Evolutionary conservation across 441 rosid species (phyloP).

Genomic region (Pelargonium australe): DNA sequence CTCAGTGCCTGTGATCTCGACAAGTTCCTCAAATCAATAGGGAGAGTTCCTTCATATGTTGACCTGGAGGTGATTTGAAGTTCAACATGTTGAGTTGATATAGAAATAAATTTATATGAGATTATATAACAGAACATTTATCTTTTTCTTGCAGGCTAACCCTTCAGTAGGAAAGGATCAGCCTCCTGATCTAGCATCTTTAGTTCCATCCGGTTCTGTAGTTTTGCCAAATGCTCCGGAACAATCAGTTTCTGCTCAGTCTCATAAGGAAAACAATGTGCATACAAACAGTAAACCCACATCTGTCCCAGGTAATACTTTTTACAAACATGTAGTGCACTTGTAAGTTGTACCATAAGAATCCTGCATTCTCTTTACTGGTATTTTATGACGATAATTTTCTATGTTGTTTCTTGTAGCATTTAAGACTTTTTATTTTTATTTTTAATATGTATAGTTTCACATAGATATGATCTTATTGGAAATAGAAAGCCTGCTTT

Average conservation of each 20-base stretch:
- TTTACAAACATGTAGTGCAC: not conserved
- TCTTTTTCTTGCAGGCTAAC: constrained; percentile 45
- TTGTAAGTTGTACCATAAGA: not conserved
- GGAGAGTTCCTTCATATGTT: constrained; percentile 52
- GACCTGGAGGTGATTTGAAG: constrained; percentile 58
- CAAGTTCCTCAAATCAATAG: constrained; percentile 63
- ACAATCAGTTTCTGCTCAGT: constrained; percentile 28
- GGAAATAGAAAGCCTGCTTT: too few species aligned
- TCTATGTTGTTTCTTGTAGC: too few species aligned
- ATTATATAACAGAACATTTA: constrained; percentile 7
- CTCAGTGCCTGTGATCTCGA: constrained; percentile 51
- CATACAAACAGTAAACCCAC: constrained; percentile 33
- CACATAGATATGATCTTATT: too few species aligned
- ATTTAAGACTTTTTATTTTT: too few species aligned
- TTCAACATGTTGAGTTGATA: constrained; percentile 15
- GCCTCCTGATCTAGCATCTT: constrained; percentile 78
- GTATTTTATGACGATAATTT: not conserved
- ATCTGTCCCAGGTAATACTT: constrained; percentile 38
- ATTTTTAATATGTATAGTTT: too few species aligned
- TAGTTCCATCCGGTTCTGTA: constrained; percentile 55
- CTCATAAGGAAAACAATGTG: constrained; percentile 23
- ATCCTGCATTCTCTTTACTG: not conserved
- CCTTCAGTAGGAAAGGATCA: constrained; percentile 82
- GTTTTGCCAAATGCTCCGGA: constrained; percentile 43
- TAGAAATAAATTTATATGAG: constrained; percentile 12